Evolutionary conservation across 371 early-diverging fungal genomes (phyloP).

Genomic region (Zopfochytrium polystomum): DNA sequence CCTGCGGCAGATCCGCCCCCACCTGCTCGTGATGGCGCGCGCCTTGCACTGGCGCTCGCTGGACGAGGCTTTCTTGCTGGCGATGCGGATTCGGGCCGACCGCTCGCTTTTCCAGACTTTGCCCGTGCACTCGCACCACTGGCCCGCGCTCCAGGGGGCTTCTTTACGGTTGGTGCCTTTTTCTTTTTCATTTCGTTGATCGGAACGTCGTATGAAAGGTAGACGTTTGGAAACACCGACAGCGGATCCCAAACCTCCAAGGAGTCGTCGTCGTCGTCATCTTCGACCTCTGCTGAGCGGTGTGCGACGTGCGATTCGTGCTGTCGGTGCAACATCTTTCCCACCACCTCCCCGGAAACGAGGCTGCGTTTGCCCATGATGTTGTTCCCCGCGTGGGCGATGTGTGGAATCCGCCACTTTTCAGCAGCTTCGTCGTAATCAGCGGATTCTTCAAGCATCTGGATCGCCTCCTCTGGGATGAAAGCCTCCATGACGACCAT

Average conservation of each 20-base stretch:
- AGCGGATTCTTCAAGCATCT: conserved; percentile 43
- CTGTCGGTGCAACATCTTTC: conserved; percentile 27
- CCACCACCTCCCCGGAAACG: conserved; percentile 32
- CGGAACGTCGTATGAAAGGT: conserved; percentile 49
- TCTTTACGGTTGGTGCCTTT: conserved; percentile 14
- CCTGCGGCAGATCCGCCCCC: conserved; percentile 13
- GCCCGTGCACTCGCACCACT: conserved; percentile 1
- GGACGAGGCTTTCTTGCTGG: conserved; percentile 20
- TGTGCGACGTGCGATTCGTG: conserved; percentile 11
- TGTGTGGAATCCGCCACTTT: conserved; percentile 53
- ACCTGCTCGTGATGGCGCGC: conserved; percentile 9
- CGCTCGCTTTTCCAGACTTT: conserved; percentile 8
- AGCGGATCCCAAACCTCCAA: conserved; percentile 47
- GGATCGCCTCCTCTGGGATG: conserved; percentile 47
- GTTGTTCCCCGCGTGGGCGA: conserved; percentile 56
- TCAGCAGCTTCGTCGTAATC: conserved; percentile 56
- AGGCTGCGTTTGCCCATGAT: conserved; percentile 48
- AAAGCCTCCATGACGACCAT: conserved; percentile 45
- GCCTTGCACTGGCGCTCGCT: conserved; percentile 19
- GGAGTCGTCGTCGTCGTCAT: conserved; percentile 27
- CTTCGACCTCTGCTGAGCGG: background rate
- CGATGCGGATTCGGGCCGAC: background rate
- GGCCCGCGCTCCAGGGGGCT: background rate
- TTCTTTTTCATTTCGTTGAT: conserved; percentile 24
- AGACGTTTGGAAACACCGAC: conserved; percentile 52